phyloP scores from a whole-genome alignment of 2,329 filamentous ascomycete genomes.

The Aspergillus aculeatus region DNA sequence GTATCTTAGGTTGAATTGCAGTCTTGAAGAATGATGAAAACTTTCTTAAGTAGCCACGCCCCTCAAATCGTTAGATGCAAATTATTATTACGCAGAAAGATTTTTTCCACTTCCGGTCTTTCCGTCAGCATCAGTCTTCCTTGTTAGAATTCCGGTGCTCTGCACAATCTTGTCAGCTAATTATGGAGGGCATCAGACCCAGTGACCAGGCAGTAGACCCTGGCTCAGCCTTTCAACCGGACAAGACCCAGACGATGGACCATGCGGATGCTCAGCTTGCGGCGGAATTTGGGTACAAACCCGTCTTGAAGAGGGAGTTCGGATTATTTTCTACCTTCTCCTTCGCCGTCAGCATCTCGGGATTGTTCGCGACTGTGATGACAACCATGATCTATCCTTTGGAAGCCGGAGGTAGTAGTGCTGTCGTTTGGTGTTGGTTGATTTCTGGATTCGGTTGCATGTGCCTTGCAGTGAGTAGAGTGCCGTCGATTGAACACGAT shows the following conservation, averaged over 20 bases:
- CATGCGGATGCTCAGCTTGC: conserved; percentile 3
- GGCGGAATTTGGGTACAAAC: conserved; percentile 2
- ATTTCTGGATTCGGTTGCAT: conserved; percentile 4
- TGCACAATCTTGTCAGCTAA: not conserved
- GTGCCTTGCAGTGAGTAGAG: conserved; percentile 1
- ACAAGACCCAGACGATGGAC: not conserved
- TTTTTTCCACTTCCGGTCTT: not conserved
- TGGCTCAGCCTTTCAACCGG: not conserved
- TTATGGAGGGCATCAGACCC: not conserved
- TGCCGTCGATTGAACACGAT: no score
- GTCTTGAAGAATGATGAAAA: not conserved
- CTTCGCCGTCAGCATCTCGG: conserved; percentile 6
- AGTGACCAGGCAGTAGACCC: not conserved
- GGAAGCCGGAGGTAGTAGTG: conserved; percentile 4
- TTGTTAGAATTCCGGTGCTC: not conserved
- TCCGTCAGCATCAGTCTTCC: not conserved
- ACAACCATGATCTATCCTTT: conserved; percentile 5
- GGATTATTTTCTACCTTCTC: conserved; percentile 3
- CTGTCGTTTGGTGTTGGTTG: conserved; percentile 5
- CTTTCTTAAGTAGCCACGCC: not conserved
- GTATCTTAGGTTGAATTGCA: conserved; percentile 1
- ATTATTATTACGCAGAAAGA: not conserved
- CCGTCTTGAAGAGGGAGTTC: conserved; percentile 6
- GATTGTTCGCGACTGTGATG: conserved; percentile 2
- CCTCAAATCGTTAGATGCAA: not conserved